These are phyloP conservation scores for Boletus reticuloceps DNA, from an alignment of 768 basidiomycete genomes.

Conservation along the genomic window DNA sequence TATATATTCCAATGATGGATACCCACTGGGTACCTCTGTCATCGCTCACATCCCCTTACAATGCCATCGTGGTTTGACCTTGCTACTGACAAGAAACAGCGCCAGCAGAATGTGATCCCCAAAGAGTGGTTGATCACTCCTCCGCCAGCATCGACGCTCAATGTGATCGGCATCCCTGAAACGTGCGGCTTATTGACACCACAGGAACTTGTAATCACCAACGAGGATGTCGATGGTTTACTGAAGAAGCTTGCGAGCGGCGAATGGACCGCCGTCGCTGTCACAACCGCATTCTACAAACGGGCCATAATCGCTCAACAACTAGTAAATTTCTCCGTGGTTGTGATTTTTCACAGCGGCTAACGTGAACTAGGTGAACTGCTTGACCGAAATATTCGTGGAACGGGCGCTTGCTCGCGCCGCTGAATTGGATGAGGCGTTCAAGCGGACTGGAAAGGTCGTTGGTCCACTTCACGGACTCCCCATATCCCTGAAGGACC, in stretches of 20 bases:
- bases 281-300: slow-evolving; percentile 73
- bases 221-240: slow-evolving; percentile 41
- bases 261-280: slow-evolving; percentile 62
- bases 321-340: slow-evolving; percentile 45
- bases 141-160: slow-evolving; percentile 46
- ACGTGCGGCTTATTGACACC: slow-evolving; percentile 55
- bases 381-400: slow-evolving; percentile 81
- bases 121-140: slow-evolving; percentile 56
- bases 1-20: slow-evolving; percentile 7
- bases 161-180: slow-evolving; percentile 55
- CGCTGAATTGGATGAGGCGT: slow-evolving; percentile 58
- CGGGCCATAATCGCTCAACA: slow-evolving; percentile 80
- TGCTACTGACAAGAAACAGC: slow-evolving; percentile 49
- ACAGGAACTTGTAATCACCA: slow-evolving; percentile 61
- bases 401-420: slow-evolving; percentile 67
- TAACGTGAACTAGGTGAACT: slow-evolving; percentile 55
- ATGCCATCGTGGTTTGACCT: slow-evolving; percentile 48
- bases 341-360: not conserved
- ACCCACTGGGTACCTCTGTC: not conserved
- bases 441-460: slow-evolving; percentile 58
- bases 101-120: slow-evolving; percentile 58
- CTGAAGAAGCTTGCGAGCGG: slow-evolving; percentile 54
- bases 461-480: slow-evolving; percentile 76
- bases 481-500: slow-evolving; percentile 75
- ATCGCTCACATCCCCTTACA: not conserved